A percentile compares a stretch with the other conserved stretches of the same genome.
phyloP scores from a whole-genome alignment of 345 rosid species.

The Eucalyptus tenuipes region DNA sequence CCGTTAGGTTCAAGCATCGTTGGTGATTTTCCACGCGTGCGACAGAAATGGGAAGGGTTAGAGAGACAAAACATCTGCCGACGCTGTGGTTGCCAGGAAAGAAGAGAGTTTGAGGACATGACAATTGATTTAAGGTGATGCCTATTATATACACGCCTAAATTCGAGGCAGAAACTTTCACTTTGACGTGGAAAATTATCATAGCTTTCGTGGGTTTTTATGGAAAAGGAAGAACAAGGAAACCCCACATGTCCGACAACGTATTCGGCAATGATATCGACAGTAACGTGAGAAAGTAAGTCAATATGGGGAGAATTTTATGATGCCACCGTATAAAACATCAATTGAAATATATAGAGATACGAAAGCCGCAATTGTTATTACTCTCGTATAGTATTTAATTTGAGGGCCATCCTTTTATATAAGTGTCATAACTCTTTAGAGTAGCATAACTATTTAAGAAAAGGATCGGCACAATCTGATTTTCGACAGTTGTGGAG shows the following conservation, averaged over 20 bases:
- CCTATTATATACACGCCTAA: not conserved
- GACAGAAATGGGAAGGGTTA: not conserved
- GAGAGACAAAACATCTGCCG: not conserved
- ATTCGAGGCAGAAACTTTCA: not conserved
- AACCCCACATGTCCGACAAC: not conserved
- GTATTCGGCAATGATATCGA: not conserved
- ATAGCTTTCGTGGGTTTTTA: not conserved
- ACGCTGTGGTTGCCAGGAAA: not conserved
- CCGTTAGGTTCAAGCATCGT: not conserved
- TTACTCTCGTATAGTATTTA: rapidly evolving
- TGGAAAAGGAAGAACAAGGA: not conserved
- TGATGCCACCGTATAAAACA: not conserved
- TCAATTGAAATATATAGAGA: not conserved
- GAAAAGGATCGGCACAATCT: not conserved
- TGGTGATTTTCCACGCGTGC: not conserved
- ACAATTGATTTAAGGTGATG: not conserved
- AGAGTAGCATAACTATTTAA: not conserved
- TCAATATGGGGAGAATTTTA: not conserved
- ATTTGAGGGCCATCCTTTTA: not conserved
- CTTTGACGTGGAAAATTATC: not conserved
- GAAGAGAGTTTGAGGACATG: not conserved
- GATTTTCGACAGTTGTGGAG: not conserved
- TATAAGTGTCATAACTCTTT: not conserved
- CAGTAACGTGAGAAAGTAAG: not conserved
- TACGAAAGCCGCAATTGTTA: not conserved